Evolutionary conservation across 2,329 filamentous ascomycete species (phyloP).

Genomic region (Xylaria sp.): DNA sequence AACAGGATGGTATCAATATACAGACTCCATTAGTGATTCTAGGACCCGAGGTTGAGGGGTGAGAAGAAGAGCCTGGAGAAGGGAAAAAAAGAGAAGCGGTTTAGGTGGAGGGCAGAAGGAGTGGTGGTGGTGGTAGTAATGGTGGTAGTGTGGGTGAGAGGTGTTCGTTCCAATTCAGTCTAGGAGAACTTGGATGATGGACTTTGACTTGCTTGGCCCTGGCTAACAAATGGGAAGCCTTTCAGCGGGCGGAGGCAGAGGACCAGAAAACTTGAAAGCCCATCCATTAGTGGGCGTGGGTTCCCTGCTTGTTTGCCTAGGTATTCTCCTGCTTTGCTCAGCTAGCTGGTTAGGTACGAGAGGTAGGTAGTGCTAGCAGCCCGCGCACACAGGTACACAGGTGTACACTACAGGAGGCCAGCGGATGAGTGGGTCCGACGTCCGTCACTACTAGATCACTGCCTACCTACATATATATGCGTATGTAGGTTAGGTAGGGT

Average conservation of each 20-base stretch:
- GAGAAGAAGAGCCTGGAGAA: slow-evolving; percentile 49
- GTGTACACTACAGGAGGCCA: background rate
- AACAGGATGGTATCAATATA: slow-evolving; percentile 52
- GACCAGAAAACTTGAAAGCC: slow-evolving; percentile 33
- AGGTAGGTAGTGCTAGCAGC: background rate
- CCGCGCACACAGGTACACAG: background rate
- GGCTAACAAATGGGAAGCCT: slow-evolving; percentile 19
- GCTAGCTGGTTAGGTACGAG: slow-evolving; percentile 9
- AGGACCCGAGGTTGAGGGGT: slow-evolving; percentile 38
- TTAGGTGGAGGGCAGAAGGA: slow-evolving; percentile 37
- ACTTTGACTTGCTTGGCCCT: slow-evolving; percentile 27
- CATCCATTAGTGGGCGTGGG: slow-evolving; percentile 22
- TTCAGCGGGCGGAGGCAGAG: slow-evolving; percentile 23
- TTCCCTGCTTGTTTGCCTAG: slow-evolving; percentile 19
- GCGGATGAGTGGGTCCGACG: slow-evolving; percentile 1
- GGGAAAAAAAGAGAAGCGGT: slow-evolving; percentile 46
- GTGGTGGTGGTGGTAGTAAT: slow-evolving; percentile 36
- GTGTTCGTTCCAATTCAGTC: slow-evolving; percentile 32
- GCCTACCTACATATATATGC: background rate
- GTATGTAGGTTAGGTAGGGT: no score
- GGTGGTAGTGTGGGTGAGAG: slow-evolving; percentile 34
- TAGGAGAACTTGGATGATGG: slow-evolving; percentile 23
- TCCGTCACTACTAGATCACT: slow-evolving; percentile 4
- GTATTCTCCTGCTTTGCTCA: slow-evolving; percentile 11
- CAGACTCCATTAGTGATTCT: slow-evolving; percentile 53